Evolutionary conservation across 257 asterid species (phyloP).

Genomic region (Fraxinus cuspidata): DNA sequence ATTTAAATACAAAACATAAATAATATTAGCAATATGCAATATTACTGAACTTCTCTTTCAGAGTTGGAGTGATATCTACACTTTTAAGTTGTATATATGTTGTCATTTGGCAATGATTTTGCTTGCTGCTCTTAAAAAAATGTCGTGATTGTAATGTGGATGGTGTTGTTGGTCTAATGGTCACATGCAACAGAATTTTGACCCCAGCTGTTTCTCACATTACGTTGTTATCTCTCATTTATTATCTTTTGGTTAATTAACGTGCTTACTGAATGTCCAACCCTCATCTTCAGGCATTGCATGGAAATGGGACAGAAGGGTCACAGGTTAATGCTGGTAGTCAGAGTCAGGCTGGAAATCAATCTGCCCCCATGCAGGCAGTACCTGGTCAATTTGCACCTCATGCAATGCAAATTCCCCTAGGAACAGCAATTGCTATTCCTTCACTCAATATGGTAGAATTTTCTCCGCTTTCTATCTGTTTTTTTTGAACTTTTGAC

Average conservation of each 20-base stretch:
- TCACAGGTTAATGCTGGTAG: conserved; percentile 45
- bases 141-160: background rate
- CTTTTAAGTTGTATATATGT: background rate
- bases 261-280: background rate
- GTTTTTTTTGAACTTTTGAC: background rate
- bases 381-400: conserved; percentile 57
- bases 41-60: background rate
- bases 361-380: conserved; percentile 53
- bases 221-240: background rate
- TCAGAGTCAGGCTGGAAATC: conserved; percentile 61
- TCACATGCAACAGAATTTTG: background rate
- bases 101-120: background rate
- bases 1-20: background rate
- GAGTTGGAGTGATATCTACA: background rate
- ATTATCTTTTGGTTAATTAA: background rate
- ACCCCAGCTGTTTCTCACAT: background rate
- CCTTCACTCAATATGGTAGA: conserved; percentile 75
- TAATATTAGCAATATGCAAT: background rate
- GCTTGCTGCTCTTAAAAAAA: background rate
- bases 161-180: background rate
- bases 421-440: conserved; percentile 62
- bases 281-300: conserved; percentile 38
- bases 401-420: conserved; percentile 58
- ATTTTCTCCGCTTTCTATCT: background rate
- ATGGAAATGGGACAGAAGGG: conserved; percentile 59